phyloP scores from a whole-genome alignment of 805 yeast species.

The Kockiozyma suomiensis region DNA sequence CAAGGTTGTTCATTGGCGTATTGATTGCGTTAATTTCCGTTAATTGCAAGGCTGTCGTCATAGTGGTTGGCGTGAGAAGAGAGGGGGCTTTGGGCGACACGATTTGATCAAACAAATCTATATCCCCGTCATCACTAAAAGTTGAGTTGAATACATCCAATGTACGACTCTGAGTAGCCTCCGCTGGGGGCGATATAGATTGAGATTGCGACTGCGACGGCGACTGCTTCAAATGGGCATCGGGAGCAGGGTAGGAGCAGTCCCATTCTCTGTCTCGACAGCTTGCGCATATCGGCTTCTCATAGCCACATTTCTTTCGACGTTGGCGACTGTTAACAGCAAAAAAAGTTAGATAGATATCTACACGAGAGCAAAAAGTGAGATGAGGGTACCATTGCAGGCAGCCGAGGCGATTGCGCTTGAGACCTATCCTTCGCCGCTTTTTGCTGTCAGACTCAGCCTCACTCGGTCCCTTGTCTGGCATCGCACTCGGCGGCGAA shows the following conservation, averaged over 20 bases:
- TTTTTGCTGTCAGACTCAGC: background rate
- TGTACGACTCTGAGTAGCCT: background rate
- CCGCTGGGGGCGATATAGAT: background rate
- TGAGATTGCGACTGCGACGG: background rate
- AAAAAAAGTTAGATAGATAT: background rate
- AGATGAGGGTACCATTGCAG: conserved; percentile 22
- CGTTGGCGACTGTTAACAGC: conserved; percentile 24
- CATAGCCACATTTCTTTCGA: conserved; percentile 27
- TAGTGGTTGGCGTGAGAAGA: background rate
- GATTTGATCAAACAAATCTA: background rate
- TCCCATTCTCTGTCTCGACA: conserved; percentile 29
- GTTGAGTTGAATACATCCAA: background rate
- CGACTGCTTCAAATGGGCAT: background rate
- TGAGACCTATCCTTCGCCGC: conserved; percentile 27
- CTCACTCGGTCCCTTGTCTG: background rate
- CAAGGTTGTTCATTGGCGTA: conserved; percentile 13
- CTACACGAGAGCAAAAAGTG: background rate
- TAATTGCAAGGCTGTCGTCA: background rate
- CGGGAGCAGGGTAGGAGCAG: conserved; percentile 21
- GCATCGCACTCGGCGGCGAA: background rate
- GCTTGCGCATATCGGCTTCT: conserved; percentile 25
- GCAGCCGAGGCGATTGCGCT: conserved; percentile 31
- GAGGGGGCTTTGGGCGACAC: background rate
- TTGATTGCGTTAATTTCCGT: background rate
- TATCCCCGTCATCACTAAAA: background rate